Percentiles rank a stretch among this genome's conserved stretches.
phyloP scores from a whole-genome alignment of 805 yeast genomes.

The Priceomyces castillae region DNA sequence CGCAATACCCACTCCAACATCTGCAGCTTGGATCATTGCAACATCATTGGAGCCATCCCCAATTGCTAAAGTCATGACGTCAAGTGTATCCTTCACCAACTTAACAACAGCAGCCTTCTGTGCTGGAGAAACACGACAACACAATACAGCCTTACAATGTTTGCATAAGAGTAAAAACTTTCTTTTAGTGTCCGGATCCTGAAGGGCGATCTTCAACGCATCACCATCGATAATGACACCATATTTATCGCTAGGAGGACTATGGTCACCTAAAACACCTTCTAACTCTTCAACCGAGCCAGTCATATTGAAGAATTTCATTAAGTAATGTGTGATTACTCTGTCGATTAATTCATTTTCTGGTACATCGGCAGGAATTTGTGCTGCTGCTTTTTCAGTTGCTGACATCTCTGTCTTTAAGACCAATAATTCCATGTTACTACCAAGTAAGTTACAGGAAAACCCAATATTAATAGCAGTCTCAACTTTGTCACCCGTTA shows the following conservation, averaged over 20 bases:
- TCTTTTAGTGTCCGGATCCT: constrained; percentile 40
- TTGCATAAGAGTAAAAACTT: constrained; percentile 72
- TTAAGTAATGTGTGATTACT: constrained; percentile 52
- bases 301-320: constrained; percentile 52
- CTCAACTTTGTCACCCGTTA: constrained; percentile 88
- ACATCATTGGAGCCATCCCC: constrained; percentile 92
- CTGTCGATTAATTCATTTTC: constrained; percentile 40
- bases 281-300: constrained; percentile 60
- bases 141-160: constrained; percentile 76
- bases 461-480: constrained; percentile 87
- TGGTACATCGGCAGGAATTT: constrained; percentile 16
- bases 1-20: constrained; percentile 86
- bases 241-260: constrained; percentile 62
- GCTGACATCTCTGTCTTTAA: constrained; percentile 37
- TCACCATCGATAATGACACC: constrained; percentile 82
- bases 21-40: constrained; percentile 87
- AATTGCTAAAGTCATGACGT: constrained; percentile 82
- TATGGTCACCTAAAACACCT: constrained; percentile 53
- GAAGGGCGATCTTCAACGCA: constrained; percentile 52
- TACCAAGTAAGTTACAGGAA: constrained; percentile 73
- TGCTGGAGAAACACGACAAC: constrained; percentile 87
- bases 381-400: constrained; percentile 24
- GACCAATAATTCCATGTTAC: constrained; percentile 71
- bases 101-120: constrained; percentile 84
- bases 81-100: constrained; percentile 67